A percentile compares a stretch with the other conserved stretches of the same genome.
Conservation (phyloP, 805 yeast species). For the Zygoascus biomembranicola region DNA sequence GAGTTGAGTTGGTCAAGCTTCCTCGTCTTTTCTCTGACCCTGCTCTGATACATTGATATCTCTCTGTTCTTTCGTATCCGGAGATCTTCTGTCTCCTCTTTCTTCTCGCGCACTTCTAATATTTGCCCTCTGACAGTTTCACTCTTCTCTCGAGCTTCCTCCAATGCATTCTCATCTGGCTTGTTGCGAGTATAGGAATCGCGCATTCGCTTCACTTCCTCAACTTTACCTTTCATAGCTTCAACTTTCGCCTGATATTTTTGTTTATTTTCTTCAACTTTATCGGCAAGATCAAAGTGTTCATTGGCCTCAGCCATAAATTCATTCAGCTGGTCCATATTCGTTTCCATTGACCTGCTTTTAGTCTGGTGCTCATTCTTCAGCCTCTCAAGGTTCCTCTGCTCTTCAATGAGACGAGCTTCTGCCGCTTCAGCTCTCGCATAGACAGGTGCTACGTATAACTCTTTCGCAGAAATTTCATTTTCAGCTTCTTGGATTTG, state of each 20-base stretch:
- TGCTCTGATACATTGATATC: background rate
- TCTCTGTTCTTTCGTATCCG: background rate
- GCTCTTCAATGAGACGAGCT: background rate
- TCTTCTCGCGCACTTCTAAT: background rate
- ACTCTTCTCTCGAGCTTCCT: background rate
- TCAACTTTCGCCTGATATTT: background rate
- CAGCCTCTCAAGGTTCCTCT: background rate
- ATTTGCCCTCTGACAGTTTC: background rate
- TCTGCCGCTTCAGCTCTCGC: background rate
- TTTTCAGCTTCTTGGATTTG: slow-evolving; percentile 24
- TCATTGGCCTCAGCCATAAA: background rate
- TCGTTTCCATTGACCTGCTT: background rate
- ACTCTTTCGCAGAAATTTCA: background rate
- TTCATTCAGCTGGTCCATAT: background rate
- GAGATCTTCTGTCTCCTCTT: background rate
- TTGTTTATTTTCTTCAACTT: background rate
- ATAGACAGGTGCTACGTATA: background rate
- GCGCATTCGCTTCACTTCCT: background rate
- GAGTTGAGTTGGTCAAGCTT: background rate
- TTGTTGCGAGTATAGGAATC: background rate
- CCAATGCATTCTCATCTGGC: background rate
- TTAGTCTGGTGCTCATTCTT: background rate
- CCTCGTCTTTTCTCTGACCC: background rate
- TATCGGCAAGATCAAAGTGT: background rate
- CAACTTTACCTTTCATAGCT: background rate